These are phyloP conservation scores for Pseudogymnoascus sp. DNA, from an alignment of 2,329 filamentous ascomycete genomes.

Conservation along the genomic window DNA sequence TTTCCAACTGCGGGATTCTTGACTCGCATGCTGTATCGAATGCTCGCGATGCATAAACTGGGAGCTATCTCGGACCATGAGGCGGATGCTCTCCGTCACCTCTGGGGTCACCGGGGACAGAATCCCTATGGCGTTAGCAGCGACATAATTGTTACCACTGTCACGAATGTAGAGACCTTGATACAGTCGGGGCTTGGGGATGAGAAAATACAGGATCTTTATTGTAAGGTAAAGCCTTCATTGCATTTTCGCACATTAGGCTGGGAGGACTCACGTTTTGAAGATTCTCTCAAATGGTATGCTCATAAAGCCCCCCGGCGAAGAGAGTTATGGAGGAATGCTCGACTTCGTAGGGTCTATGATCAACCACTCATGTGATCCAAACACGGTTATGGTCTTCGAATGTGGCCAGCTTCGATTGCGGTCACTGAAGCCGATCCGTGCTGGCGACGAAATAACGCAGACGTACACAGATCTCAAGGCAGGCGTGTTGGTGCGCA, in stretches of 20 bases:
- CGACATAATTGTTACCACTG: not conserved
- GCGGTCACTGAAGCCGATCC: constrained; percentile 29
- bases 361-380: constrained; percentile 35
- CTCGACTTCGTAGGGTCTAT: constrained; percentile 30
- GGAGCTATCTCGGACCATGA: not conserved
- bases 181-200: not conserved
- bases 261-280: not conserved
- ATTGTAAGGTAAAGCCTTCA: not conserved
- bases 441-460: constrained; percentile 33
- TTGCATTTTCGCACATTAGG: not conserved
- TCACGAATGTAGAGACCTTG: not conserved
- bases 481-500: not conserved
- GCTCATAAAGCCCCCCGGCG: not conserved
- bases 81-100: not conserved
- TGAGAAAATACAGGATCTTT: not conserved
- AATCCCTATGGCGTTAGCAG: not conserved
- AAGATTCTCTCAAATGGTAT: not conserved
- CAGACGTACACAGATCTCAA: constrained; percentile 29
- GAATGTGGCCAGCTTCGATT: constrained; percentile 30
- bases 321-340: not conserved
- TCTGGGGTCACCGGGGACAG: not conserved
- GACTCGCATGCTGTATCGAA: not conserved
- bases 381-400: constrained; percentile 32
- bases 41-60: not conserved
- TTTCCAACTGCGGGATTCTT: not conserved